Evolutionary conservation across 176 grass and related monocot species (phyloP), one percentile per base, ranked within the genome.

Genomic region (Elymus sibiricus): DNA sequence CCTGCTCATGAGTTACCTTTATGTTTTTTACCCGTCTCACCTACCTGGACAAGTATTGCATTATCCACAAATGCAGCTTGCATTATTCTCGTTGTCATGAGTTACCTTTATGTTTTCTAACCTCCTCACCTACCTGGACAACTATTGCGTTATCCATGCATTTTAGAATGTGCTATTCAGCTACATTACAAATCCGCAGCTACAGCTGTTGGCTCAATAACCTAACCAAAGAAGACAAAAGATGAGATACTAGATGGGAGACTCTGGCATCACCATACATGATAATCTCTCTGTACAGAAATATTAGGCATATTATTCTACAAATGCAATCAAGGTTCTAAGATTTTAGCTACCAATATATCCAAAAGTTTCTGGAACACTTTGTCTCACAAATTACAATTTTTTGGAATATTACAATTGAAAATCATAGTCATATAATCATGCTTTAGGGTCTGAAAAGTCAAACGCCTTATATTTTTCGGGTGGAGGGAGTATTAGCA

Each of bases 11-110:
- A 60, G 35, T 59, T 47, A 76, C 13, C 43, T 19, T 25, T 28
- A 61, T 79, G 43, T 17, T 66, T 49, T 76, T 9, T 34, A n/a
- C 67, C 46, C 28, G 51, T 78, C 2, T 34, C 5, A 8, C 3
- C n/a, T 70, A 47, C 39, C 29, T 77, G n/a, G 63, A n/a, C 32
- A 46, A 79, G 44, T 58, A 64, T 83, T 55, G 15, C 37, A 21
- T 64, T 64, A 62, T 13, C 9, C 43, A 31, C 59, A 81, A 83
- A 72, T 87, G 69, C 24, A 55, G 8, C 21, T 85, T 76, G 25
- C 46, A 65, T 66, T 60, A 53, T 69, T 84, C 37, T 87, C 15
- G 0, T 75, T 21, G 21, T 46, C 29, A 66, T 69, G 43, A 44
- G 35, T 59, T 47, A 80, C 13, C 43, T 19, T 39, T 37, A 61